These are phyloP conservation scores for Neurospora intermedia DNA, from an alignment of 495 filamentous ascomycete genomes.

Conservation along the genomic window DNA sequence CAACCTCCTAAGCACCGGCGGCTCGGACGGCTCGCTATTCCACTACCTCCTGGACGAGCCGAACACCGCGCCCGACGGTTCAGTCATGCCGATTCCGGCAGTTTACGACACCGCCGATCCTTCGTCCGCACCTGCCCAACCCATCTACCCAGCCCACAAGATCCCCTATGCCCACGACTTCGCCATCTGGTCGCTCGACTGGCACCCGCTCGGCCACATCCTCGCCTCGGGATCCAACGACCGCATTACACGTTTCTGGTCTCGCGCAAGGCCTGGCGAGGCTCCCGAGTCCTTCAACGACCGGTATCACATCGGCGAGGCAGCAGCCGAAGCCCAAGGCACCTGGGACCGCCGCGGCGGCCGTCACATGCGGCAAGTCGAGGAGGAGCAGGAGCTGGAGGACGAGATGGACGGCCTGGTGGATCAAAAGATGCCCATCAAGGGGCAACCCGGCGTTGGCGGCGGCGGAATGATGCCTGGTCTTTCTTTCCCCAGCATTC, in stretches of 20 bases:
- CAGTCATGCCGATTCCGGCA: constrained; percentile 44
- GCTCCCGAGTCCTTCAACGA: constrained; percentile 61
- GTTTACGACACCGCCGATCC: constrained; percentile 71
- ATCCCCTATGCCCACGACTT: constrained; percentile 82
- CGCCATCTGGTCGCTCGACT: constrained; percentile 93
- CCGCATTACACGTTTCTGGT: constrained; percentile 93
- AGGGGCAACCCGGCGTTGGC: constrained; percentile 11
- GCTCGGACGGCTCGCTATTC: constrained; percentile 75
- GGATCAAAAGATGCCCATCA: constrained; percentile 75
- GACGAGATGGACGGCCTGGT: constrained; percentile 90
- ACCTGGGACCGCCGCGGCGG: constrained; percentile 79
- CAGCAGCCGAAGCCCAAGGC: constrained; percentile 83
- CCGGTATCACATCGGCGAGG: constrained; percentile 87
- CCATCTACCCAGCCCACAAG: constrained; percentile 79
- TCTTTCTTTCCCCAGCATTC: constrained; percentile 37
- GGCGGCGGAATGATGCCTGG: constrained; percentile 22
- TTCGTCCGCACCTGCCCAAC: constrained; percentile 63
- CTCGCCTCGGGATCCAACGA: constrained; percentile 98
- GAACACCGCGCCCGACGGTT: constrained; percentile 61
- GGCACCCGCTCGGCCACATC: constrained; percentile 93
- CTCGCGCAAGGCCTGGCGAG: constrained; percentile 77
- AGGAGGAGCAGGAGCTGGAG: constrained; percentile 85
- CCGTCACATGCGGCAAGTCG: constrained; percentile 70
- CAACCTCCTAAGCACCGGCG: constrained; percentile 81
- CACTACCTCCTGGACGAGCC: constrained; percentile 92